Conservation (phyloP, 2,329 filamentous ascomycete species). For the Coleophoma crateriformis region DNA sequence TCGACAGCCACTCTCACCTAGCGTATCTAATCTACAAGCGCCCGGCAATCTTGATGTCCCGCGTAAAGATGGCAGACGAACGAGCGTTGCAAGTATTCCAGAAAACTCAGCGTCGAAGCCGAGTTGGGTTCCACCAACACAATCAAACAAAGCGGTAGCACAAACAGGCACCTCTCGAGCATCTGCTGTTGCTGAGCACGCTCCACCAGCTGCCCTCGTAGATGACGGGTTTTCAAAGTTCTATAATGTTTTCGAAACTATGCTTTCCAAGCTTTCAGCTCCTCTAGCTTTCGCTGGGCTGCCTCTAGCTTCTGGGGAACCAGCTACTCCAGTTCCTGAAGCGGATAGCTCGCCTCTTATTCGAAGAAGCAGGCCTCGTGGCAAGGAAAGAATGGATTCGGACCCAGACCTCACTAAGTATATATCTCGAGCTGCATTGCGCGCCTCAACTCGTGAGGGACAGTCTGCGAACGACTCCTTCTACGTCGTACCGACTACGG, state of each 20-base stretch:
- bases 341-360: slow-evolving; percentile 33
- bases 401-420: slow-evolving; percentile 78
- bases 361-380: slow-evolving; percentile 7
- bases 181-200: slow-evolving; percentile 24
- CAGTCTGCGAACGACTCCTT: slow-evolving; percentile 69
- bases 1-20: slow-evolving; percentile 64
- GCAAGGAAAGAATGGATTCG: slow-evolving; percentile 26
- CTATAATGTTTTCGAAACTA: slow-evolving; percentile 83
- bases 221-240: slow-evolving; percentile 80
- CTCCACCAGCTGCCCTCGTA: slow-evolving; percentile 22
- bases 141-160: slow-evolving; percentile 20
- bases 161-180: slow-evolving; percentile 18
- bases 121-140: slow-evolving; percentile 40
- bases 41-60: slow-evolving; percentile 62
- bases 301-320: slow-evolving; percentile 57
- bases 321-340: slow-evolving; percentile 29
- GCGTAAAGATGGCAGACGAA: slow-evolving; percentile 41
- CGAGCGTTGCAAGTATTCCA: slow-evolving; percentile 48
- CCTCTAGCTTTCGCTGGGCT: slow-evolving; percentile 90
- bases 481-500: slow-evolving; percentile 89
- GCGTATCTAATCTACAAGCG: slow-evolving; percentile 67
- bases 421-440: slow-evolving; percentile 80
- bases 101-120: slow-evolving; percentile 46
- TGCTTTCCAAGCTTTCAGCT: slow-evolving; percentile 84
- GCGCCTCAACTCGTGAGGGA: slow-evolving; percentile 67